phyloP scores from a whole-genome alignment of 1,284 basidiomycete genomes.

The Naganishia liquefaciens region DNA sequence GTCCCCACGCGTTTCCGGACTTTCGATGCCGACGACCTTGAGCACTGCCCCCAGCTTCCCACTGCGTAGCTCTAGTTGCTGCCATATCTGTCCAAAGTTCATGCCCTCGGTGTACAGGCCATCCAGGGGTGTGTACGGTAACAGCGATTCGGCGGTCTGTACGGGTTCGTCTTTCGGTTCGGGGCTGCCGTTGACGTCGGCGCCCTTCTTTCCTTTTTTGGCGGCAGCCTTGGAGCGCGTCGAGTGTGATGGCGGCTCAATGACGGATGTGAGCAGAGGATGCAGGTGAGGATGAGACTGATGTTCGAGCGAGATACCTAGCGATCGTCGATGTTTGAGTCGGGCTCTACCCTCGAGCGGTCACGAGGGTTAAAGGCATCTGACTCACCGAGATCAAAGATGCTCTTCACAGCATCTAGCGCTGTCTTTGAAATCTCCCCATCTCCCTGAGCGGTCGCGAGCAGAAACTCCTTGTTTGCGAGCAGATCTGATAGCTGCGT shows the following conservation, averaged over 20 bases:
- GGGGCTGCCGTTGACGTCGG: constrained; percentile 38
- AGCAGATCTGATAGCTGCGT: constrained; percentile 23
- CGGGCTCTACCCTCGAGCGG: neutral
- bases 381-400: constrained; percentile 75
- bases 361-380: neutral
- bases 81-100: constrained; percentile 87
- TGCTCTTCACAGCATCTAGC: constrained; percentile 68
- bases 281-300: constrained; percentile 66
- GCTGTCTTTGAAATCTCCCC: constrained; percentile 63
- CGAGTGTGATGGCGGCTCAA: constrained; percentile 61
- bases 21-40: constrained; percentile 44
- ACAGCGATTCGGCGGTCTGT: constrained; percentile 50
- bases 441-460: constrained; percentile 57
- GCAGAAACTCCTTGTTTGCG: constrained; percentile 36
- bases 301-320: constrained; percentile 61
- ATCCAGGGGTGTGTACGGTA: constrained; percentile 71
- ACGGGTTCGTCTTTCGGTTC: constrained; percentile 38
- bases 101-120: constrained; percentile 79
- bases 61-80: constrained; percentile 78
- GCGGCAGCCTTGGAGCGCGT: constrained; percentile 46
- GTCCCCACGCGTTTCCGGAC: constrained; percentile 34
- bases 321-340: neutral
- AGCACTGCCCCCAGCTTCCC: constrained; percentile 55
- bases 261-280: constrained; percentile 67
- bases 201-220: constrained; percentile 46